Conservation (phyloP, 106 monocot species). For the Agapanthus africanus region DNA sequence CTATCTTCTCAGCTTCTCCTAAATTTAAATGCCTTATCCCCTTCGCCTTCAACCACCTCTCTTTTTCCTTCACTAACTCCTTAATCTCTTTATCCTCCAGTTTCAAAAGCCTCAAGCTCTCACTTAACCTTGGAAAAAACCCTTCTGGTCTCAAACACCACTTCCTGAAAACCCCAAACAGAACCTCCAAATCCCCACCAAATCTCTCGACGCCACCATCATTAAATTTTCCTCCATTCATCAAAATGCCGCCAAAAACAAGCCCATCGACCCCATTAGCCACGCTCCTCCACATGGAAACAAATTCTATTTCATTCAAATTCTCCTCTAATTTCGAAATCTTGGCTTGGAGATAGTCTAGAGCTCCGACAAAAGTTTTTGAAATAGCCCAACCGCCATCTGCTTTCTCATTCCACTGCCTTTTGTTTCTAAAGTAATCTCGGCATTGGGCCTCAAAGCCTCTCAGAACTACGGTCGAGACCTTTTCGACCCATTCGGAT, state of each 20-base stretch:
- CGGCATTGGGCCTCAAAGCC: slow-evolving; percentile 72
- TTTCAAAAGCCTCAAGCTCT: slow-evolving; percentile 54
- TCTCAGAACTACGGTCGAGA: slow-evolving; percentile 64
- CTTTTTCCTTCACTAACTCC: slow-evolving; percentile 24
- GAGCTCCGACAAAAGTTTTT: slow-evolving; percentile 42
- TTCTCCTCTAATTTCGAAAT: slow-evolving; percentile 46
- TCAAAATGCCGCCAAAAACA: slow-evolving; percentile 40
- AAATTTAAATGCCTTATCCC: slow-evolving; percentile 53
- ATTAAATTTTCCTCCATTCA: slow-evolving; percentile 49
- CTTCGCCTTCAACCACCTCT: slow-evolving; percentile 57
- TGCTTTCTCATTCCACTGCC: slow-evolving; percentile 78
- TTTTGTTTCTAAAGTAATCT: slow-evolving; percentile 84
- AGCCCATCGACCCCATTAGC: slow-evolving; percentile 62
- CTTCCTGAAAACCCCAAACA: slow-evolving; percentile 57
- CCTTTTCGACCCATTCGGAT: slow-evolving; percentile 68
- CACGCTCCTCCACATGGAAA: slow-evolving; percentile 62
- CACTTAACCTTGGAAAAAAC: slow-evolving; percentile 62
- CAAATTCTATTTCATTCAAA: slow-evolving; percentile 66
- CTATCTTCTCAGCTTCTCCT: slow-evolving; percentile 63
- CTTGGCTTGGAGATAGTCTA: slow-evolving; percentile 80
- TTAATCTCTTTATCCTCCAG: slow-evolving; percentile 45
- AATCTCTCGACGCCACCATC: slow-evolving; percentile 57
- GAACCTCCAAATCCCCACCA: slow-evolving; percentile 41
- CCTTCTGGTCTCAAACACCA: slow-evolving; percentile 93
- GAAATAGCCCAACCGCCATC: slow-evolving; percentile 37